phyloP scores from a whole-genome alignment of 352 stramenopile genomes.

The Blastocystis hominis region DNA sequence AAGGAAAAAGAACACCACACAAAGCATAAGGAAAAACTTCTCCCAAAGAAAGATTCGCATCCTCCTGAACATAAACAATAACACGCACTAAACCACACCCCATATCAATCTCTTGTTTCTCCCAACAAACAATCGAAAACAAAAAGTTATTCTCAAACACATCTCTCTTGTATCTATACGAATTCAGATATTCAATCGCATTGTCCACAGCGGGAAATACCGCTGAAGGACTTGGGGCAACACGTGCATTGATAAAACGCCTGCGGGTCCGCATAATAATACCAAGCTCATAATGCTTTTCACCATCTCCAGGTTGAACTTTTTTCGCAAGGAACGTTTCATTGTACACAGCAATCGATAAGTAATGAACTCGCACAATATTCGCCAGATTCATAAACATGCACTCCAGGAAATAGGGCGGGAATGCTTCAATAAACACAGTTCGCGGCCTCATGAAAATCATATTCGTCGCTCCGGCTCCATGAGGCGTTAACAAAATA shows the following conservation, averaged over 20 bases:
- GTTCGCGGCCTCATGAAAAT: constrained; percentile 18
- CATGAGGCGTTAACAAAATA: background rate
- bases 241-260: background rate
- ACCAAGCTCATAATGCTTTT: background rate
- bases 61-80: too few relatives aligned
- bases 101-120: too few relatives aligned
- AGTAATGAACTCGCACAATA: constrained; percentile 21
- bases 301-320: background rate
- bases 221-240: constrained; percentile 60
- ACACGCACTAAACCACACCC: too few relatives aligned
- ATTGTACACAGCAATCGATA: constrained; percentile 12
- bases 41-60: background rate
- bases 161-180: constrained; percentile 13
- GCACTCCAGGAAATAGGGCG: constrained; percentile 10
- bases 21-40: background rate
- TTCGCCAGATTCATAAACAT: constrained; percentile 36
- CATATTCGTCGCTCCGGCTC: constrained; percentile 18
- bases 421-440: constrained; percentile 13
- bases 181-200: constrained; percentile 59
- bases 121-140: background rate
- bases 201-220: constrained; percentile 68
- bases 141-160: constrained; percentile 29
- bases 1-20: background rate
- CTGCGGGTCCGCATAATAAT: background rate
- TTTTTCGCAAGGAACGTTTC: background rate